A percentile compares a stretch with the other conserved stretches of the same genome.
phyloP scores from a whole-genome alignment of 2,329 filamentous ascomycete species.

The Colletotrichum spaethianum region DNA sequence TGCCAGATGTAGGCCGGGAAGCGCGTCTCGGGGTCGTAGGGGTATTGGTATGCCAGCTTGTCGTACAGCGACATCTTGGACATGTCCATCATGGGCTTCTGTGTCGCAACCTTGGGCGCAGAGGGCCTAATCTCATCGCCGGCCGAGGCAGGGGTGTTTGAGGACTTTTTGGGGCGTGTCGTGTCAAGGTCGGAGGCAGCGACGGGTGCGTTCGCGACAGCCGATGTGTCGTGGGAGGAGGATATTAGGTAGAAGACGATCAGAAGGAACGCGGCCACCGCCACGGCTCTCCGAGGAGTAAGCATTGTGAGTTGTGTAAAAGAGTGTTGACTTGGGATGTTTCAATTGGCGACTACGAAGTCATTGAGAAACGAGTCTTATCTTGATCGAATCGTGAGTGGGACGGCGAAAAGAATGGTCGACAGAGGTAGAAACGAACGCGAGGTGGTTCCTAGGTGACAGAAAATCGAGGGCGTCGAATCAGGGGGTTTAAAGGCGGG shows the following conservation, averaged over 20 bases:
- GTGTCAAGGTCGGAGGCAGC: slow-evolving; percentile 42
- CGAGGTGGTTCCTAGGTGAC: slow-evolving; percentile 7
- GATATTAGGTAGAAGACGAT: slow-evolving; percentile 79
- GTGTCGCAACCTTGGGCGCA: slow-evolving; percentile 56
- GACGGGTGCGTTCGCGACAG: slow-evolving; percentile 44
- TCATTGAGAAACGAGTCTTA: slow-evolving; percentile 5
- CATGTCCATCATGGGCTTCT: slow-evolving; percentile 79
- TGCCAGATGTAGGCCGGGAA: slow-evolving; percentile 99
- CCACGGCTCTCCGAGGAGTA: slow-evolving; percentile 81
- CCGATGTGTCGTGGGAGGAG: slow-evolving; percentile 64
- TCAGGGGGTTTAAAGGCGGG: slow-evolving; percentile 13
- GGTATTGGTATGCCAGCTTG: slow-evolving; percentile 93
- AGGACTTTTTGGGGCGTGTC: slow-evolving; percentile 16
- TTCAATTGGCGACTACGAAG: slow-evolving; percentile 16
- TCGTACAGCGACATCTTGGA: slow-evolving; percentile 79
- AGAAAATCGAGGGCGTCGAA: slow-evolving; percentile 1
- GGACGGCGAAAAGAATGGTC: slow-evolving; percentile 4
- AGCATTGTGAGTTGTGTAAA: slow-evolving; percentile 70
- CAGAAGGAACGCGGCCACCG: slow-evolving; percentile 78
- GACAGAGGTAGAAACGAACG: slow-evolving; percentile 26
- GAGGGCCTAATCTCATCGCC: slow-evolving; percentile 24
- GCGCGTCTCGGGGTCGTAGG: slow-evolving; percentile 88
- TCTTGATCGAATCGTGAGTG: slow-evolving; percentile 11
- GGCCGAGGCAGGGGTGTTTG: slow-evolving; percentile 5
- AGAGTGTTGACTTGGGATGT: slow-evolving; percentile 1